phyloP scores from a whole-genome alignment of 2,329 filamentous ascomycete genomes.

The Gliomastix tumulicola region DNA sequence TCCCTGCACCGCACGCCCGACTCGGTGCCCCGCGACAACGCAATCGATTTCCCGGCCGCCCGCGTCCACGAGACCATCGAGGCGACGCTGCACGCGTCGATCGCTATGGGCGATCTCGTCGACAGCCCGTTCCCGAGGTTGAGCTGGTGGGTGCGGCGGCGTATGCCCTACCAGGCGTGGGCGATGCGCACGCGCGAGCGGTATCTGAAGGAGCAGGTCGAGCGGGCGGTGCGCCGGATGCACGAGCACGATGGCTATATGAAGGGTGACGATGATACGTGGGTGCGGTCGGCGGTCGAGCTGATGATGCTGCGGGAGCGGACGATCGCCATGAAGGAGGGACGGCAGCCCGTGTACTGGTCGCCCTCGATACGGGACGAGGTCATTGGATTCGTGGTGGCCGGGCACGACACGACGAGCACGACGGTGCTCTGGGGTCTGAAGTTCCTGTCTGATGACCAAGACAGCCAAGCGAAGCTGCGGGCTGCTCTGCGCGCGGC shows the following conservation, averaged over 20 bases:
- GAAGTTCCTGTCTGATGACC: slow-evolving; percentile 12
- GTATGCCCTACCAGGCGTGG: background rate
- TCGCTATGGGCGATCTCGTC: background rate
- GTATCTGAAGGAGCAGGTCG: slow-evolving; percentile 5
- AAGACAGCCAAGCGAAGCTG: slow-evolving; percentile 10
- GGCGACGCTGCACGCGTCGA: slow-evolving; percentile 4
- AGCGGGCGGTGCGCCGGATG: background rate
- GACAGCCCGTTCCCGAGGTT: background rate
- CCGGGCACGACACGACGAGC: slow-evolving; percentile 22
- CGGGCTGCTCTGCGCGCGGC: slow-evolving; percentile 10
- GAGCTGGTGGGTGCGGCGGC: slow-evolving; percentile 3
- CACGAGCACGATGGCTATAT: background rate
- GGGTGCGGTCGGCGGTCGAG: slow-evolving; percentile 18
- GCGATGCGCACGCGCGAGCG: background rate
- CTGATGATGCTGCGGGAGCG: slow-evolving; percentile 22
- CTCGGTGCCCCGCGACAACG: background rate
- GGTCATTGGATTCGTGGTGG: slow-evolving; percentile 17
- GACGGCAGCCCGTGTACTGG: slow-evolving; percentile 14
- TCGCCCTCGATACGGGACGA: slow-evolving; percentile 20
- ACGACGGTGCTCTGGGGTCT: slow-evolving; percentile 16
- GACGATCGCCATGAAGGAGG: slow-evolving; percentile 18
- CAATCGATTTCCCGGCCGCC: slow-evolving; percentile 10
- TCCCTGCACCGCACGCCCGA: background rate
- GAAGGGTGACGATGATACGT: background rate
- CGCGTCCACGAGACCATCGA: slow-evolving; percentile 12